Base-by-base conservation (phyloP, 805 yeast genomes). In the Kuraishia hungarica region DNA sequence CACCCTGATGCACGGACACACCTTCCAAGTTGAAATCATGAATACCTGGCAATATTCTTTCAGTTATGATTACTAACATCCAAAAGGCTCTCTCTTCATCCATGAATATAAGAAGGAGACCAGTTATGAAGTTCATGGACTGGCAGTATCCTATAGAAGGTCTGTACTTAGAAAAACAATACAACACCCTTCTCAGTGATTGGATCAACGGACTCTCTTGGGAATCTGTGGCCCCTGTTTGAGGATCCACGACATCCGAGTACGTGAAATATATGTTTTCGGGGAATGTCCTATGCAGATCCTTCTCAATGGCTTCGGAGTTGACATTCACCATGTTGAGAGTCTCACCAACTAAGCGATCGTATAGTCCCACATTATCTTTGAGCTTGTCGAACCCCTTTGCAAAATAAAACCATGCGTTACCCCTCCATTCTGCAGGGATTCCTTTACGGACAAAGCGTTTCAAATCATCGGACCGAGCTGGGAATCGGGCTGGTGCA, bases 381-480 rank as follows among this genome's bases (percentile, higher is more conserved):
- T 79, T 82, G 55, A 90, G 69, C 60, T 78, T 78, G n/a, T 71
- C 70, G 48, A 61, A 58, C 2, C 98, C 99, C 24, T 84, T 84
- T 8, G 96, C 96, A 68, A 89, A 93, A 73, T 83, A 86, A 77
- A 94, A 93, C 99, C 99, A 93, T 0, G 97, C 97, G 60, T 82
- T 81, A 1, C 99, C 99, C 60, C 99, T 75, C 97, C 97, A 93
- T 66, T 90, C 97, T 0, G 97, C 92, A 0, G 99, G 98, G 11
- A 93, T 85, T 13, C 99, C 99, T 66, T 88, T 88, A 55, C 97
- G 79, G 13, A 94, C 82, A 63, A 89, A 85, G 56, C 96, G 79
- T 64, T 87, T 86, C 59, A 90, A 74, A 61, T 87, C 89, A 56
- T 86, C 92, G 2, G 91, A 86, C 57, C 79, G 80, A 1, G 93